These are phyloP conservation scores for Paradendryphiella salina DNA, from an alignment of 2,329 filamentous ascomycete genomes.

Conservation along the genomic window DNA sequence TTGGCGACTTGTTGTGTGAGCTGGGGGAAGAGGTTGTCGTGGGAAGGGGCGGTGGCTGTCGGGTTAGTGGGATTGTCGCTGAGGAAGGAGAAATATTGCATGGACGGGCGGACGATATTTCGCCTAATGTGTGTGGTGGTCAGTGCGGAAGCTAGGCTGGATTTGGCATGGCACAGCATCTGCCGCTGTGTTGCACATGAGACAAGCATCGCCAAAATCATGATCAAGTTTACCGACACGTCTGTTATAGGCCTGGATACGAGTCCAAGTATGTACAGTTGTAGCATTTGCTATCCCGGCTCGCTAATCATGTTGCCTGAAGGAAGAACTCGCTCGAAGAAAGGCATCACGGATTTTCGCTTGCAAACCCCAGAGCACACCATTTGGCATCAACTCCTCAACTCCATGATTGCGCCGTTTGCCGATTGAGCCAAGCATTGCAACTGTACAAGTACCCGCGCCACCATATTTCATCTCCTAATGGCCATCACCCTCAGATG, in stretches of 20 bases:
- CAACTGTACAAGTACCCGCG: neutral
- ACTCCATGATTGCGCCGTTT: neutral
- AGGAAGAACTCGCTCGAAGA: neutral
- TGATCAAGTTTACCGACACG: neutral
- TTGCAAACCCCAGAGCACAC: neutral
- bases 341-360: conserved; percentile 15
- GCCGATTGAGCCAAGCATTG: neutral
- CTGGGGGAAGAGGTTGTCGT: conserved; percentile 26
- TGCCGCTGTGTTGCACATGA: neutral
- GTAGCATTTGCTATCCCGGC: conserved; percentile 12
- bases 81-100: conserved; percentile 8
- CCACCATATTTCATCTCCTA: neutral
- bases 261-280: neutral
- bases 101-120: conserved; percentile 15
- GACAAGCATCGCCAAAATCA: neutral
- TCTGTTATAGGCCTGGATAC: no score
- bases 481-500: conserved; percentile 1
- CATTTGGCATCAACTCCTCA: neutral
- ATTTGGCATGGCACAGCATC: neutral
- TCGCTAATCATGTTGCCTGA: conserved; percentile 18
- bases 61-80: conserved; percentile 38
- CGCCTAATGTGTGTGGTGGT: conserved; percentile 27
- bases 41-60: conserved; percentile 33
- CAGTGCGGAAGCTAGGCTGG: conserved; percentile 4
- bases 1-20: conserved; percentile 42